Conservation (phyloP, 352 stramenopile species). For the Blastocystis sp. region DNA sequence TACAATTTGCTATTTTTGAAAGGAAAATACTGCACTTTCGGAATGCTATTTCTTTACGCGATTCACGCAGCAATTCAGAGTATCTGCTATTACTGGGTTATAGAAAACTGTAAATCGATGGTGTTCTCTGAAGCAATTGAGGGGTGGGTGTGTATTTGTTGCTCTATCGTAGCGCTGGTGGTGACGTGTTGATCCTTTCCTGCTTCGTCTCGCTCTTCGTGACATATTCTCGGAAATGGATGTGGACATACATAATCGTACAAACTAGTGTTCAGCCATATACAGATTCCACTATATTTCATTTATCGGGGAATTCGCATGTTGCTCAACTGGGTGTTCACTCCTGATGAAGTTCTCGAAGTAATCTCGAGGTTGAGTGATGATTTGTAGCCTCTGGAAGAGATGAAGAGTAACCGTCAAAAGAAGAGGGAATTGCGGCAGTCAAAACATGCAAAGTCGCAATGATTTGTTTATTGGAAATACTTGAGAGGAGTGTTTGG, state of each 20-base stretch:
- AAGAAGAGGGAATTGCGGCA: constrained; percentile 19
- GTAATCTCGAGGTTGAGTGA: background rate
- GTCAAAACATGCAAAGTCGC: background rate
- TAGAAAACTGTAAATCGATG: constrained; percentile 21
- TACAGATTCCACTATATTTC: constrained; percentile 29
- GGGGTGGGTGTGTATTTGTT: background rate
- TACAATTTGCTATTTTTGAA: constrained; percentile 49
- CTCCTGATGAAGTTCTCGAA: constrained; percentile 23
- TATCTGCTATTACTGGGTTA: constrained; percentile 13
- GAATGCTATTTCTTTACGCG: background rate
- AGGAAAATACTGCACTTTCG: background rate
- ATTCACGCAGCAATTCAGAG: constrained; percentile 18
- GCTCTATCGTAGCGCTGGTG: background rate
- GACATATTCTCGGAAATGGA: constrained; percentile 34
- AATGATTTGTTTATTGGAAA: background rate
- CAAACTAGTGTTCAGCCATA: background rate
- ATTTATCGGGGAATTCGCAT: constrained; percentile 1
- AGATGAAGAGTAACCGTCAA: constrained; percentile 54
- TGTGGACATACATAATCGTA: constrained; percentile 53
- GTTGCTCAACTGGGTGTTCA: constrained; percentile 38
- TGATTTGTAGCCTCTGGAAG: constrained; percentile 7
- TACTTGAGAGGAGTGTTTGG: background rate
- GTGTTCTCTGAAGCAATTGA: constrained; percentile 19
- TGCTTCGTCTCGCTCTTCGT: constrained; percentile 28
- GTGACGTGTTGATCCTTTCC: constrained; percentile 45